Percentiles rank a stretch among this genome's conserved stretches.
Evolutionary conservation across 768 basidiomycete species (phyloP).

Genomic region (Candolleomyces aberdarensis): DNA sequence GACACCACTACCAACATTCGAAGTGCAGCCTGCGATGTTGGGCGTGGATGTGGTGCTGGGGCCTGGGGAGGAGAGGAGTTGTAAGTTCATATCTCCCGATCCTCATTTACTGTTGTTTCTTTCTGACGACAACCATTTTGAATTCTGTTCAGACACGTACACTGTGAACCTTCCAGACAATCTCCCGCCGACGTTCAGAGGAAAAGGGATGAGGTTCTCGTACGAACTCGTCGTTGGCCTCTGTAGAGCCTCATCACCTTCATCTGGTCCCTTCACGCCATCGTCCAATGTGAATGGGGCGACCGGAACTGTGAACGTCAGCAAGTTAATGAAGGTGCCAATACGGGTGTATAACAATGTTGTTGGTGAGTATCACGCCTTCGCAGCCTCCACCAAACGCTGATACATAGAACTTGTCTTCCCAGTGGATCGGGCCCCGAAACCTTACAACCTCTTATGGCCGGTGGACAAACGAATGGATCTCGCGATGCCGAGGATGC

Average conservation of each 20-base stretch:
- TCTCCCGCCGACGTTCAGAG: conserved; percentile 88
- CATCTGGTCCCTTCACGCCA: conserved; percentile 17
- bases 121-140: background rate
- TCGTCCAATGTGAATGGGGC: background rate
- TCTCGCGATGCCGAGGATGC: conserved; percentile 27
- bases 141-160: conserved; percentile 66
- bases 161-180: conserved; percentile 68
- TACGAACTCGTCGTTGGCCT: conserved; percentile 91
- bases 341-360: conserved; percentile 90
- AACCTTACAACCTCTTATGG: conserved; percentile 82
- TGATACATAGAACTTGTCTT: background rate
- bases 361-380: conserved; percentile 48
- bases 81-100: conserved; percentile 42
- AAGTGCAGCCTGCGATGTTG: conserved; percentile 82
- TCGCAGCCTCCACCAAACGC: background rate
- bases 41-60: conserved; percentile 80
- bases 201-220: conserved; percentile 78
- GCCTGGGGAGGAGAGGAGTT: conserved; percentile 83
- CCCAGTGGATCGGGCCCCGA: conserved; percentile 50
- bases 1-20: conserved; percentile 75
- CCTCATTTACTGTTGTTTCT: background rate
- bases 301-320: conserved; percentile 29
- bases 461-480: conserved; percentile 53
- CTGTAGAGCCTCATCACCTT: conserved; percentile 52
- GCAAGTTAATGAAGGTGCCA: conserved; percentile 86